Base-by-base conservation (phyloP, 2,329 filamentous ascomycete genomes). In the Claviceps africana region DNA sequence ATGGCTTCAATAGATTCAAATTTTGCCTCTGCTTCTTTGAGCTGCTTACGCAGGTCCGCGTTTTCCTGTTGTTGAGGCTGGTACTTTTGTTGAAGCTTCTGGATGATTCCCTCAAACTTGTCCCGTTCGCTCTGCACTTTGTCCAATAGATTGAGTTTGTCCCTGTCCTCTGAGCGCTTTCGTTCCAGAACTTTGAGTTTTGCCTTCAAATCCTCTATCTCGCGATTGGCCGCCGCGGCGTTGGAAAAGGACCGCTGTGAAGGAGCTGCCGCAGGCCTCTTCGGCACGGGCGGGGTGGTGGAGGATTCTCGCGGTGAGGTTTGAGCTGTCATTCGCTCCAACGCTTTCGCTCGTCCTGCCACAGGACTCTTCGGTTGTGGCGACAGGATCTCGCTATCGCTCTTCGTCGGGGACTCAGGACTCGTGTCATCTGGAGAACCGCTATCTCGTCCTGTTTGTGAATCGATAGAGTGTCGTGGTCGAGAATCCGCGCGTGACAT, bases 61-160 rank as follows among this genome's bases (percentile, higher is more conserved):
- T 88, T 82, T 62, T 97, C 91, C 59, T 86, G 80, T 57, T 90
- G 85, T 53, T 91, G 85, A 0, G 86, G 81, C 62, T 94, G 88
- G 57, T 88, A 89, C 67, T 96, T 97, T 40, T 81, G 76, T 64
- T 96, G 88, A 47, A 98, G 72, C 61, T 94, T 96, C 62, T 95
- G 86, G 48, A 96, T 90, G 57, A 97, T 88, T 5, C 69, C 75
- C 64, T 95, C 86, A 56, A 86, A 89, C 57, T 84, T 85, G 61
- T 91, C 86, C 30, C 82, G 77, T 60, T 94, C 87, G 19, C 79
- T 75, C 62, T 90, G 83, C 17, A 90, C 69, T 57, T 84, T 82
- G 53, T 95, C 86, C 47, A 95, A 67, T 13, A 76, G 78, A 62
- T 91, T 89, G 50, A 95, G 67, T 63, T 88, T 87, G 59, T 96